phyloP scores from a whole-genome alignment of 2,329 filamentous ascomycete species.

The Hypocrella siamensis region DNA sequence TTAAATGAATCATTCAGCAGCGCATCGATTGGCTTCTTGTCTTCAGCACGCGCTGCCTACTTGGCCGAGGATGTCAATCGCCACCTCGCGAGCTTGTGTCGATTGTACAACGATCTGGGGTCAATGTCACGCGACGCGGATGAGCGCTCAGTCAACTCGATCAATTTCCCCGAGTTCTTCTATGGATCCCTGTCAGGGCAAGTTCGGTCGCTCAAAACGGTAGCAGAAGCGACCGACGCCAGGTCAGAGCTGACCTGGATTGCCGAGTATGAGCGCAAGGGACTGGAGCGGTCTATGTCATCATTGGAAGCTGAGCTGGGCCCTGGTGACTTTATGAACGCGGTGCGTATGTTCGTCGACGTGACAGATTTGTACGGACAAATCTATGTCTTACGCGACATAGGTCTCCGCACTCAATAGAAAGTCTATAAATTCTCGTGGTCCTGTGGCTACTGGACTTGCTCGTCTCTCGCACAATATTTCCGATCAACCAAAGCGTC shows the following conservation, averaged over 20 bases:
- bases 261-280: neutral
- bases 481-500: no score
- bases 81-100: slow-evolving; percentile 6
- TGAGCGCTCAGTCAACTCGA: slow-evolving; percentile 6
- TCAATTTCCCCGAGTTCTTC: slow-evolving; percentile 7
- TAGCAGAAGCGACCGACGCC: neutral
- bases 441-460: no score
- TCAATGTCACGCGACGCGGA: slow-evolving; percentile 4
- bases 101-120: slow-evolving; percentile 7
- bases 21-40: slow-evolving; percentile 3
- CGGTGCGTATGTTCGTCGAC: neutral
- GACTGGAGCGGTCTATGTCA: neutral
- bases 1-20: no score
- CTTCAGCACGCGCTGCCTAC: slow-evolving; percentile 3
- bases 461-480: no score
- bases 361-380: neutral
- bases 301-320: neutral
- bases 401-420: neutral
- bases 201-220: no score
- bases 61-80: slow-evolving; percentile 2
- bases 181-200: neutral
- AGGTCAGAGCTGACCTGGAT: neutral
- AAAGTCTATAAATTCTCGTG: no score
- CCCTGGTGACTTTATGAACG: neutral
- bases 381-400: neutral